Base-by-base conservation (phyloP, 306 rosid species). In the Betula pendula region DNA sequence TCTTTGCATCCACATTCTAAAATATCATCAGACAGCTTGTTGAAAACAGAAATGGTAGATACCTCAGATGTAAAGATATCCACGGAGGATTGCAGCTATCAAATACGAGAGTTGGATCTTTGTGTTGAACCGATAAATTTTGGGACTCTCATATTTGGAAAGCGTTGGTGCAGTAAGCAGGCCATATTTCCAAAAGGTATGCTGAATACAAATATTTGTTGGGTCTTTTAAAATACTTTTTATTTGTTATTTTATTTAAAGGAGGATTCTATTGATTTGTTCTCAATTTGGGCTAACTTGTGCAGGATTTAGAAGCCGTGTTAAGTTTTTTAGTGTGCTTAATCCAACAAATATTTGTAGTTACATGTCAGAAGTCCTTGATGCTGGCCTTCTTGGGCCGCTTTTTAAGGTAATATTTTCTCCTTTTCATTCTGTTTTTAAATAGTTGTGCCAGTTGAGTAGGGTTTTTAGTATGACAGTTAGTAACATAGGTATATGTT, bases 321-420 rank as follows among this genome's bases (percentile, higher is more conserved):
- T 85, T 33, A 82, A 60, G 67, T 96, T 88, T 88, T 82, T 65
- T 48, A 90, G 88, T 71, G 81, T 96, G 74, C 80, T 83, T 33
- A 73, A 87, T 86, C 99, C 97, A n/a, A 53, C 89, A 71, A 88
- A 75, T 73, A 68, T 82, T 33, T 87, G 89, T 77, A 84, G 83
- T 84, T 96, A 92, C 81, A 75, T 85, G 63, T 96, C 96, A 58
- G 94, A 92, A 89, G 97, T 96, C 50, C 72, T 91, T 62, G 94
- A 92, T 87, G 96, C 91, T 49, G 98, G 98, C 65, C 78, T 91
- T 48, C 88, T 92, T 71, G 96, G 99, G 49, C 99, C 99, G 60
- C 85, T 92, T 74, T 96, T 92, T 81, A 88, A 91, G 97, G 99
- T 95, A 14, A 75, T 78, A 47, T 52, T 76, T 83, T 67, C 68